A percentile compares a stretch with the other conserved stretches of the same genome.
Evolutionary conservation across 2,329 filamentous ascomycete species (phyloP).

Genomic region (Kalmusia sp.): DNA sequence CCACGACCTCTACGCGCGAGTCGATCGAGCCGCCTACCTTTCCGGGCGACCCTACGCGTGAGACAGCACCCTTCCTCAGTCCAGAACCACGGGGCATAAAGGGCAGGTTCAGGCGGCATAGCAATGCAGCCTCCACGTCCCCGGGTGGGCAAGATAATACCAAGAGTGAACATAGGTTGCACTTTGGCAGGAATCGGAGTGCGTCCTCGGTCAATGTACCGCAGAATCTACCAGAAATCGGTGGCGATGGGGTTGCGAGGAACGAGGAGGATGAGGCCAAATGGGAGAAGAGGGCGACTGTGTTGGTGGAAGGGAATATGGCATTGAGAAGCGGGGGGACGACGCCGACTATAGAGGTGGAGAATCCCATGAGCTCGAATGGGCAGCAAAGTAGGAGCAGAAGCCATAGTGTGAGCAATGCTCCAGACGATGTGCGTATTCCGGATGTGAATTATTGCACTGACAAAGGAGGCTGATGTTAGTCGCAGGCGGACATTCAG

Average conservation of each 20-base stretch:
- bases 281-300: conserved; percentile 95
- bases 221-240: conserved; percentile 77
- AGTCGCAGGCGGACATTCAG: conserved; percentile 72
- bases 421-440: conserved; percentile 48
- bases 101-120: conserved; percentile 41
- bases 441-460: conserved; percentile 2
- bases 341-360: conserved; percentile 34
- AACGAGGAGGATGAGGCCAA: conserved; percentile 62
- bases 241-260: conserved; percentile 51
- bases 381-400: conserved; percentile 29
- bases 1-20: conserved; percentile 82
- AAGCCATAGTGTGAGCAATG: conserved; percentile 46
- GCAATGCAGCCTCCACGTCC: conserved; percentile 36
- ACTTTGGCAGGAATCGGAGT: conserved; percentile 63
- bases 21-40: conserved; percentile 73
- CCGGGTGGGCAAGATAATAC: conserved; percentile 15
- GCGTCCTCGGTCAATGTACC: conserved; percentile 76
- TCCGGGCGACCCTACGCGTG: conserved; percentile 49
- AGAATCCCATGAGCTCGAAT: conserved; percentile 19
- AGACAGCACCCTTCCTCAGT: conserved; percentile 33
- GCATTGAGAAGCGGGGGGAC: conserved; percentile 49
- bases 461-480: conserved; percentile 22
- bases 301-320: conserved; percentile 71
- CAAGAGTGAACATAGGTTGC: conserved; percentile 58
- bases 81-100: conserved; percentile 36